These are phyloP conservation scores for Colletotrichum sp. DNA, from an alignment of 2,329 filamentous ascomycete species.

Conservation along the genomic window DNA sequence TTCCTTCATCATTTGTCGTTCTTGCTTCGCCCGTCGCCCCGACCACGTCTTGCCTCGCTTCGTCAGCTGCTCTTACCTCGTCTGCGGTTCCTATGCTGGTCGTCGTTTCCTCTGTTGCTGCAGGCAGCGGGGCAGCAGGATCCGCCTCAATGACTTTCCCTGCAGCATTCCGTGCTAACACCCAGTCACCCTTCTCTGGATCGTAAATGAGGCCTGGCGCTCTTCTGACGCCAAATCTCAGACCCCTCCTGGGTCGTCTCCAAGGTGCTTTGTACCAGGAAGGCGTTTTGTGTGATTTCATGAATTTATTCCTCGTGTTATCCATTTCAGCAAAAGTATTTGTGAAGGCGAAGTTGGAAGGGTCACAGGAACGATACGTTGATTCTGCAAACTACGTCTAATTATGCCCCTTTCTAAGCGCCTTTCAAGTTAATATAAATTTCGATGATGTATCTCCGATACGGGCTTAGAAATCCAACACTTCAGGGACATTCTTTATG, in stretches of 20 bases:
- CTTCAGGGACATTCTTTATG: not conserved
- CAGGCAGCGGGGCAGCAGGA: not conserved
- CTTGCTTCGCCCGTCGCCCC: not conserved
- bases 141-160: not conserved
- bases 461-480: not conserved
- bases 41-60: not conserved
- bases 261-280: not conserved
- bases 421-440: rapidly evolving
- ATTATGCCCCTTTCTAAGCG: not conserved
- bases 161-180: not conserved
- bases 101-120: not conserved
- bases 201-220: not conserved
- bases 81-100: rapidly evolving
- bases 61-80: not conserved
- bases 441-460: not conserved
- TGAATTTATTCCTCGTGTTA: not conserved
- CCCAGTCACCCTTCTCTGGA: not conserved
- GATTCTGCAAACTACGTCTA: not conserved
- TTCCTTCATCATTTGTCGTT: not conserved
- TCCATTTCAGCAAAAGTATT: not conserved
- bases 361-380: not conserved
- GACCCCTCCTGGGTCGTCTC: not conserved
- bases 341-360: not conserved
- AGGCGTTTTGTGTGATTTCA: rapidly evolving
- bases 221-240: not conserved